Evolutionary conservation across 805 yeast genomes (phyloP), one percentile per base, ranked within the genome.

Genomic region (Ogataea naganishii): DNA sequence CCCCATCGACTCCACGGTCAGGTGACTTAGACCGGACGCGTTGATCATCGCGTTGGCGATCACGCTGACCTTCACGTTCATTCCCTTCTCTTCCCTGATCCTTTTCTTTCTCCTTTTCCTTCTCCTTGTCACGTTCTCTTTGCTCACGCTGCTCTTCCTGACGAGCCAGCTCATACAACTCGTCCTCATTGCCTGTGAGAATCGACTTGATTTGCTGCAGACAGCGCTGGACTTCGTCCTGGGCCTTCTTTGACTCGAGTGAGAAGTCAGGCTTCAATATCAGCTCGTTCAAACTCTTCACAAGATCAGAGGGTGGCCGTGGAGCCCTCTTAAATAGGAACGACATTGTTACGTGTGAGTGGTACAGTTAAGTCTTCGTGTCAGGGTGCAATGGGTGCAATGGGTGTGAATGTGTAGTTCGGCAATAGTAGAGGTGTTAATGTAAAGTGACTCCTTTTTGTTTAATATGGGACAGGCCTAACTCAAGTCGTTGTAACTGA

Each of bases 321-420:
- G 94, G 95, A 48, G 78, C 83, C 47, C 95, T 69, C 41, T 85
- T 82, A 67, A 92, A 89, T 44, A 92, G 63, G 47, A 89, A 89
- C 9, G 96, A 81, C 96, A 88, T 85, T 20, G n/a, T n/a, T n/a
- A n/a, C n/a, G n/a, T n/a, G n/a, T n/a, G n/a, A n/a, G n/a, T n/a
- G n/a, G n/a, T n/a, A n/a, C n/a, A n/a, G n/a, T n/a, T n/a, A n/a
- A n/a, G n/a, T n/a, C n/a, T n/a, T n/a, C n/a, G n/a, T n/a, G n/a
- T n/a, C n/a, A n/a, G n/a, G n/a, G n/a, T n/a, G n/a, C n/a, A n/a
- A n/a, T n/a, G n/a, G n/a, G n/a, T n/a, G n/a, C n/a, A n/a, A n/a
- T n/a, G n/a, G n/a, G n/a, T n/a, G n/a, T n/a, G n/a, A n/a, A n/a
- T n/a, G n/a, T n/a, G n/a, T n/a, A n/a, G n/a, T n/a, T n/a, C n/a